Conservation (phyloP, 106 monocot genomes). For the Phalaenopsis equestris region DNA sequence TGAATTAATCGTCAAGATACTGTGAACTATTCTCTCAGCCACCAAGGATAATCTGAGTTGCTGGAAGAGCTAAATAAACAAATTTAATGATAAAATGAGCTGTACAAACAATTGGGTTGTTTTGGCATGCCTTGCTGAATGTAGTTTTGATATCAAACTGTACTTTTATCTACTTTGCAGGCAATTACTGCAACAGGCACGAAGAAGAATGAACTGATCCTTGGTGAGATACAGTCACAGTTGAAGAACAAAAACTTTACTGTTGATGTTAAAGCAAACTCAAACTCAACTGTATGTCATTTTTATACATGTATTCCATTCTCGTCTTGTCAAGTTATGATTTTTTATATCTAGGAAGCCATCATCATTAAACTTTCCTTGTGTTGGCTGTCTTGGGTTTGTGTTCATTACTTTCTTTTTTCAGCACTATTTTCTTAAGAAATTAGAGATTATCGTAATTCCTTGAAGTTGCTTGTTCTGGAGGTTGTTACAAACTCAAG, state of each 20-base stretch:
- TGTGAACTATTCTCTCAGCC: too few species aligned
- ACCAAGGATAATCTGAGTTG: too few species aligned
- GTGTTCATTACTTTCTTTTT: not conserved
- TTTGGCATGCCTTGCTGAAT: too few species aligned
- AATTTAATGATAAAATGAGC: too few species aligned
- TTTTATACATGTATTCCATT: not conserved
- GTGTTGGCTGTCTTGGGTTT: too few species aligned
- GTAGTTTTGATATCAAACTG: too few species aligned
- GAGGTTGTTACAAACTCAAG: not conserved
- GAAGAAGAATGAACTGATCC: conserved; percentile 54
- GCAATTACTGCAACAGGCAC: conserved; percentile 58
- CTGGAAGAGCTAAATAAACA: too few species aligned
- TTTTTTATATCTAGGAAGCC: too few species aligned
- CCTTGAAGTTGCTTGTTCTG: too few species aligned
- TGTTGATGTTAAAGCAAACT: conserved; percentile 65
- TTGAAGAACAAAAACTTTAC: conserved; percentile 52
- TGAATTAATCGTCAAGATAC: too few species aligned
- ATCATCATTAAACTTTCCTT: not conserved
- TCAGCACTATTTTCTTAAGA: not conserved
- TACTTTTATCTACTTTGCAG: conserved; percentile 24
- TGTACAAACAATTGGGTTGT: too few species aligned
- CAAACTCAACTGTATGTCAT: conserved; percentile 49
- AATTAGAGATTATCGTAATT: not conserved
- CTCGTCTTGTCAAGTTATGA: not conserved
- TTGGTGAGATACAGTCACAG: conserved; percentile 72